Evolutionary conservation across 164 flowering plant genomes (phyloP).

Genomic region (Vitis amurensis): DNA sequence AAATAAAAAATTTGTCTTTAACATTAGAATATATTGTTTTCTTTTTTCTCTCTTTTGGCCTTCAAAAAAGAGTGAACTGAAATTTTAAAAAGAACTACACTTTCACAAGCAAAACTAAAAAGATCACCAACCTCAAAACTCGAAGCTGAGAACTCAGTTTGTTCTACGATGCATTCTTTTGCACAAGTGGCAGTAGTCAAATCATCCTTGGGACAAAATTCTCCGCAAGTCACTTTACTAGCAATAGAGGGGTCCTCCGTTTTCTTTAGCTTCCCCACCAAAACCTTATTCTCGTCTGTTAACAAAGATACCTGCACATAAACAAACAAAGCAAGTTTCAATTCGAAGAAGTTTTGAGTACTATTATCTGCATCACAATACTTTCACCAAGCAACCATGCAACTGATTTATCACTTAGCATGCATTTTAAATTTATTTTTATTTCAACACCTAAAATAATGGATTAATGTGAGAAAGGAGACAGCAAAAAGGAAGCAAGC

Average conservation of each 20-base stretch:
- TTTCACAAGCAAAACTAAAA: background rate
- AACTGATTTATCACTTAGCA: too few relatives aligned
- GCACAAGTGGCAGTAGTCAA: slow-evolving; percentile 16
- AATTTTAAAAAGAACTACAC: background rate
- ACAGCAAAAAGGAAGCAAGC: background rate
- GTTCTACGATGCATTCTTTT: slow-evolving; percentile 28
- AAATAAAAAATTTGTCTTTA: too few relatives aligned
- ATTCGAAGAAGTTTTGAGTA: background rate
- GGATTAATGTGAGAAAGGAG: too few relatives aligned
- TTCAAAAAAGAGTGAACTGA: background rate
- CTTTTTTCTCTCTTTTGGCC: background rate
- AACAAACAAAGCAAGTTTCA: slow-evolving; percentile 1
- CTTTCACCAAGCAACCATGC: too few relatives aligned
- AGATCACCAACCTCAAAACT: slow-evolving; percentile 35
- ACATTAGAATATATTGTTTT: too few relatives aligned
- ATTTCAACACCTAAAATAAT: too few relatives aligned
- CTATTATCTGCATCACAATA: too few relatives aligned
- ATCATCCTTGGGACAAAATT: slow-evolving; percentile 16
- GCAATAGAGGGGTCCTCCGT: slow-evolving; percentile 7
- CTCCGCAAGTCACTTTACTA: slow-evolving; percentile 4
- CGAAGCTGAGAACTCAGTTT: slow-evolving; percentile 18
- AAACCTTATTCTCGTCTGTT: slow-evolving; percentile 29
- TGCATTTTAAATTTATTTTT: too few relatives aligned
- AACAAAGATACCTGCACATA: slow-evolving; percentile 58
- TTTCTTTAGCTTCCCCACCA: slow-evolving; percentile 30